Evolutionary conservation across 2,329 filamentous ascomycete genomes (phyloP), one percentile per base, ranked within the genome.

Genomic region (Dissoconium aciculare): DNA sequence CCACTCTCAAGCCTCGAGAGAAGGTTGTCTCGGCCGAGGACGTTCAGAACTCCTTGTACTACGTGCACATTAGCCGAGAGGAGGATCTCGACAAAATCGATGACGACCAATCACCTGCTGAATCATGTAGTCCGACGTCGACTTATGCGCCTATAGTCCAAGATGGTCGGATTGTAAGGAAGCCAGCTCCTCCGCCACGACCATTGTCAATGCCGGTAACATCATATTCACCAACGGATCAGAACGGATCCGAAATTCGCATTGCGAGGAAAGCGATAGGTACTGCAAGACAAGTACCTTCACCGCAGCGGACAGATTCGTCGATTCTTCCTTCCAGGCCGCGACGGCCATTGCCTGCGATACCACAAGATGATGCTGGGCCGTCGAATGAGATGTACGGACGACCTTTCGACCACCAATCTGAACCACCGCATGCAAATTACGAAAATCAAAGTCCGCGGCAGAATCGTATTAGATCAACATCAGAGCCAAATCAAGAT

Each of bases 21-120:
- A 93, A 89, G 53, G 87, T 83, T 37, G 82, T 98, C 40, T 91
- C 83, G 0, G 75, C 71, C 26, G 77, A 85, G 51, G 87, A 94
- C 51, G 76, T 98, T 28, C 72, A 78, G 33, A 82, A 74, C 46
- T 92, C 78, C 10, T 66, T 98, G 4, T 98, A 95, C 58, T 95
- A 89, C 52, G 63, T 94, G 31, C 87, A 95, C 56, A 69, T 91
- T 23, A 69, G 82, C 36, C 35, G 33, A 10, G 64, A 67, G 2
- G 68, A 71, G 3, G 64, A 71, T 23, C 70, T 80, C 34, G 52
- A 58, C 16, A 50, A 58, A n/a, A n/a, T n/a, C n/a, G n/a, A n/a
- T n/a, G n/a, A n/a, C n/a, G n/a, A n/a, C n/a, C n/a, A n/a, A n/a
- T n/a, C n/a, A n/a, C n/a, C n/a, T n/a, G n/a, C n/a, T n/a, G n/a